Base-by-base conservation (phyloP, 1,284 basidiomycete genomes). In the Leccinum pachyderme region DNA sequence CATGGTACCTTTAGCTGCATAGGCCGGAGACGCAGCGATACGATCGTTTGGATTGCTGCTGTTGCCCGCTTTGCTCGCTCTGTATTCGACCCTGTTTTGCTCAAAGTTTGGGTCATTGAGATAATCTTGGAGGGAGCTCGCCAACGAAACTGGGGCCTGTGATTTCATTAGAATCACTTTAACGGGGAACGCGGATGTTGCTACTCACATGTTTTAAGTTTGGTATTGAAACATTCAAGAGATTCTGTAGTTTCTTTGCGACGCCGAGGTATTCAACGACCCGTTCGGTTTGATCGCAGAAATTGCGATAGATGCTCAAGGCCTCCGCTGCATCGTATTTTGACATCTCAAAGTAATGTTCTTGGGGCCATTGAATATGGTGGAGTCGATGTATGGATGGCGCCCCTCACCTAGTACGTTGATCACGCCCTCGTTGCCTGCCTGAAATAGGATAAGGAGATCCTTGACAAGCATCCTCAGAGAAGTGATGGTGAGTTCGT, bases 321-420 rank as follows among this genome's bases (percentile, higher is more conserved):
- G 97, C 91, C 35, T 91, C 85, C 52, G 84, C 78, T 0, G 96
- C 97, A 70, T 99, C 96, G 24, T 87, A 74, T 62, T 92, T 89
- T 4, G 94, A 93, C 97, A 99, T 99, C 69, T 98, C 96, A 68
- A 99, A 98, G 74, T 98, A 99, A 74, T 97, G 91, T 69, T 98
- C 97, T 92, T 61, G n/a, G 32, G 44, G 53, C 44, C 51, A 27
- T 52, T 68, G 8, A 70, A 54, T 51, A 59, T 12, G 46, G 18
- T 48, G 31, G 28, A 52, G 50, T 12, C 2, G 4, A 46, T 4
- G 5, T 15, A 45, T 28, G 7, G 18, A 32, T 28, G 29, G 22
- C 7, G n/a, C 31, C 39, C 60, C 72, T 57, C 58, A 93, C 92
- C 92, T 49, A 97, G 81, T 35, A 98, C 87, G 70, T 98, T 99